Evolutionary conservation across 1,284 basidiomycete genomes (phyloP).

Genomic region (Austroboletus olivaceoglutinosus): DNA sequence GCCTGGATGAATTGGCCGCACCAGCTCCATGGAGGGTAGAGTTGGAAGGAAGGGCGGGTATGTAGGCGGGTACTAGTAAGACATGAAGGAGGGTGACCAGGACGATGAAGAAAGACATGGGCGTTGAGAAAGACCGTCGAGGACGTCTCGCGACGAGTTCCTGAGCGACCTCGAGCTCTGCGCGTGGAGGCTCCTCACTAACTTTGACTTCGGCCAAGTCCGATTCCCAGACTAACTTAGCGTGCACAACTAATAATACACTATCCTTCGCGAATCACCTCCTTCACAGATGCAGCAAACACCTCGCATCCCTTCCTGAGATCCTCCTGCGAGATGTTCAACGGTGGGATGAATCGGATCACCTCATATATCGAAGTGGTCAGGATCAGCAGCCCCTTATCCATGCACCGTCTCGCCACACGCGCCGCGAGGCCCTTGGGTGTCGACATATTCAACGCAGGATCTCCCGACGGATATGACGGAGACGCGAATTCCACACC

Average conservation of each 20-base stretch:
- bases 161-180: conserved; percentile 11
- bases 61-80: conserved; percentile 44
- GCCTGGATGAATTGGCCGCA: conserved; percentile 53
- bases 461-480: conserved; percentile 45
- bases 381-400: conserved; percentile 78
- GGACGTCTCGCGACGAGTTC: not conserved
- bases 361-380: conserved; percentile 81
- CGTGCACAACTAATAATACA: not conserved
- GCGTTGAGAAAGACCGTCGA: conserved; percentile 7
- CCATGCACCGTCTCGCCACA: conserved; percentile 79
- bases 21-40: conserved; percentile 53
- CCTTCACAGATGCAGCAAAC: conserved; percentile 60
- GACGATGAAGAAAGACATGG: conserved; percentile 14
- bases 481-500: conserved; percentile 78
- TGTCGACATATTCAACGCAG: conserved; percentile 39
- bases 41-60: conserved; percentile 74
- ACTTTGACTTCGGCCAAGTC: not conserved
- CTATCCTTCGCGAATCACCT: conserved; percentile 56
- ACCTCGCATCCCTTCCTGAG: conserved; percentile 58
- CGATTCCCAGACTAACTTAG: not conserved
- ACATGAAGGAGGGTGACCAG: conserved; percentile 7
- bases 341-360: conserved; percentile 75
- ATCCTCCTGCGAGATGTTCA: conserved; percentile 64
- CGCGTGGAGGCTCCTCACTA: conserved; percentile 5
- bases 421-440: conserved; percentile 69